Evolutionary conservation across 2,329 filamentous ascomycete species (phyloP).

Genomic region (Diaporthe sp.): DNA sequence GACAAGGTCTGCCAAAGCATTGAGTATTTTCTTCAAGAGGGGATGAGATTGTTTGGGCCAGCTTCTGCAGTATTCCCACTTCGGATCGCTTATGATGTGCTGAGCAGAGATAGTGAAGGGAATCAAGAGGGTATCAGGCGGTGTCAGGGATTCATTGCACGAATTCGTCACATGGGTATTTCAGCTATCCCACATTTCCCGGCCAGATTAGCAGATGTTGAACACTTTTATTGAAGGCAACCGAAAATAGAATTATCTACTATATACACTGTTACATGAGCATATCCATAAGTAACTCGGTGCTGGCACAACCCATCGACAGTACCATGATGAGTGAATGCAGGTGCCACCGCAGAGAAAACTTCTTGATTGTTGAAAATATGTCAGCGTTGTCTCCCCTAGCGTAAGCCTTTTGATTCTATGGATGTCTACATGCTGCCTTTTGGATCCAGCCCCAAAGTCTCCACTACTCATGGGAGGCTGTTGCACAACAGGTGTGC

Average conservation of each 20-base stretch:
- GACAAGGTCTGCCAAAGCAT: not conserved
- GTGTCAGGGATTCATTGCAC: not conserved
- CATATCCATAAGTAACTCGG: not conserved
- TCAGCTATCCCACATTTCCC: not conserved
- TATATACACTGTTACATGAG: not conserved
- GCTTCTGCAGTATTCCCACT: conserved; percentile 7
- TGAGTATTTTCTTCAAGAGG: conserved; percentile 3
- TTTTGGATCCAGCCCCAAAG: too few species aligned
- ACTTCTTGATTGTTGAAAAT: too few species aligned
- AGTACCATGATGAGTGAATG: not conserved
- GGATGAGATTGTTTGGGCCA: conserved; percentile 6
- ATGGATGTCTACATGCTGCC: not conserved
- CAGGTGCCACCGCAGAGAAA: not conserved
- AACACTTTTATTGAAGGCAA: not conserved
- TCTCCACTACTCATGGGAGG: not conserved
- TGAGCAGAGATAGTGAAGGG: not conserved
- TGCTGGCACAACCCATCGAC: not conserved
- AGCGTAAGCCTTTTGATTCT: too few species aligned
- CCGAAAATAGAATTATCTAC: not conserved
- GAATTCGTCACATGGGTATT: not conserved
- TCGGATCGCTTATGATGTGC: not conserved
- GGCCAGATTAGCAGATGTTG: not conserved
- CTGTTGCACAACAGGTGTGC: not conserved
- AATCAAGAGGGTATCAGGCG: not conserved
- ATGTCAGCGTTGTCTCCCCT: not conserved